These are phyloP conservation scores for Protea cynaroides DNA, from an alignment of 164 flowering plant genomes.

Conservation along the genomic window DNA sequence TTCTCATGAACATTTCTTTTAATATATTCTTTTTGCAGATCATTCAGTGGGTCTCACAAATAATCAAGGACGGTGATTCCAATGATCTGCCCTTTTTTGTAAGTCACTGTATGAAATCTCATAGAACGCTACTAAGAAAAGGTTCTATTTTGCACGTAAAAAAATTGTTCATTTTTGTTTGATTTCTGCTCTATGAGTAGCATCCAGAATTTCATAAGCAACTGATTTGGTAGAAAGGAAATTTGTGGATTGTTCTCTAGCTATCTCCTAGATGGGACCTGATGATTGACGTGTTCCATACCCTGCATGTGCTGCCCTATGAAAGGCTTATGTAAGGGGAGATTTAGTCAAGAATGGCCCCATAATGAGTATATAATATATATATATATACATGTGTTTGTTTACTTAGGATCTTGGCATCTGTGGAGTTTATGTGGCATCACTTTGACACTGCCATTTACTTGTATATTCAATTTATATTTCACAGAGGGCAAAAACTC, in stretches of 20 bases:
- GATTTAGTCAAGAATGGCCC: neutral
- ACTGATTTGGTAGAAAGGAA: neutral
- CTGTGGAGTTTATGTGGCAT: neutral
- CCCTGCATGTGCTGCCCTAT: neutral
- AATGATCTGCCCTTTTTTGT: slow-evolving; percentile 79
- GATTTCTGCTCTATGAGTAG: neutral
- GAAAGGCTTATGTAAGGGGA: neutral
- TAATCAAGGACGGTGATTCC: slow-evolving; percentile 78
- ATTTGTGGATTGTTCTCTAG: too few relatives aligned
- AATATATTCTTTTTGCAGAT: slow-evolving; percentile 38
- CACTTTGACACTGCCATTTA: neutral
- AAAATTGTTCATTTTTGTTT: neutral
- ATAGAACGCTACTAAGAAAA: neutral
- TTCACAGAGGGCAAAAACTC: slow-evolving; percentile 57
- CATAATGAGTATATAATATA: neutral
- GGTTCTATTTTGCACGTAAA: neutral
- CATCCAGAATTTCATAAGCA: neutral
- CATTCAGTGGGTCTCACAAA: slow-evolving; percentile 69
- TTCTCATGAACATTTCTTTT: neutral
- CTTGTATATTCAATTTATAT: neutral
- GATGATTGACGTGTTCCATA: too few relatives aligned
- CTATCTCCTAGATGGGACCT: too few relatives aligned
- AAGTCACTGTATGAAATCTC: slow-evolving; percentile 25
- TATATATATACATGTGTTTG: too few relatives aligned
- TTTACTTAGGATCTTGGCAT: too few relatives aligned